Evolutionary conservation across 495 filamentous ascomycete species (phyloP).

Genomic region (Penicillium waksmanii): DNA sequence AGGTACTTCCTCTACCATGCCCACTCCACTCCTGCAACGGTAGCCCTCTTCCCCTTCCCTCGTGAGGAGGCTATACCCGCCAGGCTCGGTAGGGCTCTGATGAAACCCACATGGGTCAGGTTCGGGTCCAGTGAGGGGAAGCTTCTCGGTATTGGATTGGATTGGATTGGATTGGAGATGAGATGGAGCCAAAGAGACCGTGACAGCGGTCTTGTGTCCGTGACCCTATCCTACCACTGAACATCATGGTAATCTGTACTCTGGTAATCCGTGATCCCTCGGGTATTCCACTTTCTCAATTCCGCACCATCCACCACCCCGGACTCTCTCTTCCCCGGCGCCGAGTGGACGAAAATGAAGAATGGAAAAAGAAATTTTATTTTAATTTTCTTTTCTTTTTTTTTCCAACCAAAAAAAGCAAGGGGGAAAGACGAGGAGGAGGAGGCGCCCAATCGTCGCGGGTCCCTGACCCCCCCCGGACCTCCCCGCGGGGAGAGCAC

Average conservation of each 20-base stretch:
- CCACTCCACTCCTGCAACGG: neutral
- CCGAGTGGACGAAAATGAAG: neutral
- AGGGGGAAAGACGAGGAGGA: neutral
- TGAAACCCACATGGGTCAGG: neutral
- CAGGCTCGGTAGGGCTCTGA: neutral
- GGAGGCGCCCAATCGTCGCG: conserved; percentile 10
- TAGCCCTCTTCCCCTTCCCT: neutral
- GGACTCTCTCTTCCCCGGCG: conserved; percentile 8
- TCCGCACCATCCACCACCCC: conserved; percentile 10
- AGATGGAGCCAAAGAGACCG: neutral
- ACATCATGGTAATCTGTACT: conserved; percentile 2
- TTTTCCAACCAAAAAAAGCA: neutral
- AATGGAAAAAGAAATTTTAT: neutral
- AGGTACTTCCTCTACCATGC: neutral
- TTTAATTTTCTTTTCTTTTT: too few species aligned
- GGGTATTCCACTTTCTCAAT: conserved; percentile 18
- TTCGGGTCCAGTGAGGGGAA: conserved; percentile 1
- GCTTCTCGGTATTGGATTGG: neutral
- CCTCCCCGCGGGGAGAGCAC: conserved; percentile 25
- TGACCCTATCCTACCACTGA: neutral
- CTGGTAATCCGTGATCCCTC: conserved; percentile 21
- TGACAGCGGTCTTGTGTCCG: neutral
- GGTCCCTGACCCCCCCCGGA: conserved; percentile 11
- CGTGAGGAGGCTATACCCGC: conserved; percentile 1
- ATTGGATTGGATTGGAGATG: neutral